Evolutionary conservation across 2,329 filamentous ascomycete genomes (phyloP).

Genomic region (Diaporthe batatas): DNA sequence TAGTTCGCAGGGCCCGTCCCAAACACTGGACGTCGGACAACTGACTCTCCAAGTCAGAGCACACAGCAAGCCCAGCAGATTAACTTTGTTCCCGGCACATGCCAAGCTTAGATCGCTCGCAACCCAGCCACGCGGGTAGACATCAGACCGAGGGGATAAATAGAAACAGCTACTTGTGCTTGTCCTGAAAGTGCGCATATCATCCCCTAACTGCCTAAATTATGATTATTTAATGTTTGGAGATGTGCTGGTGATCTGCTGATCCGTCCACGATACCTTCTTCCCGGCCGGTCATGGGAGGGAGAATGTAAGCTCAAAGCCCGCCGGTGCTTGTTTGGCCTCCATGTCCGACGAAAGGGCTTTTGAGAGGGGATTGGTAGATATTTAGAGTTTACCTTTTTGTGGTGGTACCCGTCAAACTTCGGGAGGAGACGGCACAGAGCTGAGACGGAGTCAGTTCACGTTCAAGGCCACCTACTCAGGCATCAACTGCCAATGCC

Average conservation of each 20-base stretch:
- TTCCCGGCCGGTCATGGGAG: no score
- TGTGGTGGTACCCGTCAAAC: slow-evolving; percentile 11
- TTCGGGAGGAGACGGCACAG: background rate
- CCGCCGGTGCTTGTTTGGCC: slow-evolving; percentile 10
- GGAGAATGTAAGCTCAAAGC: background rate
- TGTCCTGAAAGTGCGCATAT: background rate
- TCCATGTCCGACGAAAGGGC: background rate
- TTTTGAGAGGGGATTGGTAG: background rate
- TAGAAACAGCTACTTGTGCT: slow-evolving; percentile 13
- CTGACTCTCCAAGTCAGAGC: slow-evolving; percentile 30
- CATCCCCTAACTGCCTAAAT: background rate
- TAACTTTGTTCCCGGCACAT: slow-evolving; percentile 27
- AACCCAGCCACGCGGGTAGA: slow-evolving; percentile 26
- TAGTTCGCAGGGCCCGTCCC: slow-evolving; percentile 9
- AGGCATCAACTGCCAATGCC: background rate
- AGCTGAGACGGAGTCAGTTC: slow-evolving; percentile 6
- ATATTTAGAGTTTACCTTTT: slow-evolving; percentile 18
- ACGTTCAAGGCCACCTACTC: background rate
- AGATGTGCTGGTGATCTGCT: slow-evolving; percentile 6
- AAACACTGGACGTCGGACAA: slow-evolving; percentile 28
- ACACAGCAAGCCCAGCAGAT: slow-evolving; percentile 11
- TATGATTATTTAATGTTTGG: background rate
- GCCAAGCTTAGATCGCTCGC: slow-evolving; percentile 20
- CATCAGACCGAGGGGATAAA: slow-evolving; percentile 24
- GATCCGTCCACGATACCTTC: slow-evolving; percentile 4